Evolutionary conservation across 768 basidiomycete genomes (phyloP).

Genomic region (Suillus spraguei): DNA sequence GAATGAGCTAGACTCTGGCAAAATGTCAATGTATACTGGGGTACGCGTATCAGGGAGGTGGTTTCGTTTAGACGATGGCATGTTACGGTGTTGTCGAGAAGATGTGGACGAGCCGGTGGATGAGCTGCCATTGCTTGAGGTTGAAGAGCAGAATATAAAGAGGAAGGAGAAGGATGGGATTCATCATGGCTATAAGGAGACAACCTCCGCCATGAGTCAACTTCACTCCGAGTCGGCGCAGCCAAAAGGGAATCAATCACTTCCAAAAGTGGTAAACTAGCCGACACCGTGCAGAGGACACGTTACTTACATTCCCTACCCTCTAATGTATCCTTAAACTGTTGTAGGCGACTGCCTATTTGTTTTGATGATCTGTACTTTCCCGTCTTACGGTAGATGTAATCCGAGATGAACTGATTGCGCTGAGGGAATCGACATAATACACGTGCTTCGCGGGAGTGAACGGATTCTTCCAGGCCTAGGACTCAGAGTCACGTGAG

Average conservation of each 20-base stretch:
- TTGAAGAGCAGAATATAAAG: constrained; percentile 27
- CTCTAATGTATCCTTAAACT: constrained; percentile 72
- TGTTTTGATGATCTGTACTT: constrained; percentile 75
- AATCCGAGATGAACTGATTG: constrained; percentile 80
- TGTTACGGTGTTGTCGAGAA: constrained; percentile 19
- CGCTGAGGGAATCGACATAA: constrained; percentile 77
- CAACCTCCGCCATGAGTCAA: constrained; percentile 23
- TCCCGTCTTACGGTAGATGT: constrained; percentile 69
- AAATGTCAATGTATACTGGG: constrained; percentile 38
- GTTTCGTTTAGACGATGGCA: constrained; percentile 27
- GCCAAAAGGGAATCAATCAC: constrained; percentile 31
- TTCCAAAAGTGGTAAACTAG: constrained; percentile 29
- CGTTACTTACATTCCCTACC: constrained; percentile 65
- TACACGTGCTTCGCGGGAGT: constrained; percentile 69
- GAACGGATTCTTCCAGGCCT: constrained; percentile 73
- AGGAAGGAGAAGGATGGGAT: constrained; percentile 20
- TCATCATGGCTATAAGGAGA: constrained; percentile 17
- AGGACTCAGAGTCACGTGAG: constrained; percentile 17
- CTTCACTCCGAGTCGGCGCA: constrained; percentile 10
- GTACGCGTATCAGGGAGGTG: constrained; percentile 28
- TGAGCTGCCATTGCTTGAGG: constrained; percentile 17
- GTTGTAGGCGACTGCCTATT: constrained; percentile 80
- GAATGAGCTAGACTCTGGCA: constrained; percentile 24
- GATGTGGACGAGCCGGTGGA: constrained; percentile 19
- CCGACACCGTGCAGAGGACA: constrained; percentile 1